Conservation (phyloP, 176 grass and related monocot species). For the Avena insularis region DNA sequence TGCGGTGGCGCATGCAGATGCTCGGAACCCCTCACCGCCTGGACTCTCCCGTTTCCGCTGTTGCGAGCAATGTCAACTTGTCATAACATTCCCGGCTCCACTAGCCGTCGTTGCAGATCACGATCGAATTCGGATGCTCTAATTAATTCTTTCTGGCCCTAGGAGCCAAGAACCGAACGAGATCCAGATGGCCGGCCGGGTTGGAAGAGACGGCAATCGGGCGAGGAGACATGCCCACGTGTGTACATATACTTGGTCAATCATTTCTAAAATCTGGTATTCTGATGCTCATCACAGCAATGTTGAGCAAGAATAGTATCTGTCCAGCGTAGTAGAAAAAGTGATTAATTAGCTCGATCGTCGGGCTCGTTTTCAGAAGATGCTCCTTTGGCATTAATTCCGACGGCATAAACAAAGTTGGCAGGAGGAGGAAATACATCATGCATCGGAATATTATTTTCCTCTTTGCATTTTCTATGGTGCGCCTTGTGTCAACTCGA, state of each 20-base stretch:
- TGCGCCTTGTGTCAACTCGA: conserved; percentile 50
- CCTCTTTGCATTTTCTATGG: conserved; percentile 26
- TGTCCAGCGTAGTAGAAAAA: neutral
- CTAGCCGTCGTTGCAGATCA: conserved; percentile 30
- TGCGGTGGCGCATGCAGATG: conserved; percentile 28
- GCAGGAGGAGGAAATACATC: conserved; percentile 21
- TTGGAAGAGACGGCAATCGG: conserved; percentile 14
- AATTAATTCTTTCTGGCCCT: conserved; percentile 38
- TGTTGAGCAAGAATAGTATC: conserved; percentile 37
- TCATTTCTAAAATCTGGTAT: conserved; percentile 38
- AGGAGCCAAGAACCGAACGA: neutral
- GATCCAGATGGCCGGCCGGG: neutral
- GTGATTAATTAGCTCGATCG: conserved; percentile 3
- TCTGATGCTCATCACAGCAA: neutral
- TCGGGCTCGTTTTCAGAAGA: conserved; percentile 27
- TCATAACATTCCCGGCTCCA: conserved; percentile 1
- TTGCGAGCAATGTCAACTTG: conserved; percentile 40
- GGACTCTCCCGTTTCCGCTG: neutral
- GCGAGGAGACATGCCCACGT: conserved; percentile 38
- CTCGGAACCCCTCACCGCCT: neutral
- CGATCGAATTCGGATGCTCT: conserved; percentile 45
- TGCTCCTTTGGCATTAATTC: conserved; percentile 47
- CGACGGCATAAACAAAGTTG: conserved; percentile 39
- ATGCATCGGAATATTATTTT: conserved; percentile 1
- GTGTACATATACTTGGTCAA: conserved; percentile 41